phyloP scores from a whole-genome alignment of 371 early-diverging fungal genomes.

The Mortierella sp. region DNA sequence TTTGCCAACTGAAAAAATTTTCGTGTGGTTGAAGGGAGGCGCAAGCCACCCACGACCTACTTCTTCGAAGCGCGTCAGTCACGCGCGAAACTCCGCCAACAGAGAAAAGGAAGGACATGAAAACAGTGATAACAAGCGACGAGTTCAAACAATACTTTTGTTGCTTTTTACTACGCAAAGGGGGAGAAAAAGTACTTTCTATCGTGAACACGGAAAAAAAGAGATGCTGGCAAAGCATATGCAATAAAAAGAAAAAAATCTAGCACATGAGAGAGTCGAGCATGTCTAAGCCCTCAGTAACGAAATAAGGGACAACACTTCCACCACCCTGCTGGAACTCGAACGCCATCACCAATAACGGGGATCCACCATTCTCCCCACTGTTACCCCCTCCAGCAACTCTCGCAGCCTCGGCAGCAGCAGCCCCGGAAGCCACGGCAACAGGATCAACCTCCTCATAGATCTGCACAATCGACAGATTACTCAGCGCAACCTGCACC shows the following conservation, averaged over 20 bases:
- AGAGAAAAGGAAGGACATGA: not conserved
- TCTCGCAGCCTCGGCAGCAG: not conserved
- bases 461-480: constrained; percentile 68
- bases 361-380: constrained; percentile 18
- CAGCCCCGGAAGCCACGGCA: not conserved
- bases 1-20: not conserved
- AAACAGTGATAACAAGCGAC: not conserved
- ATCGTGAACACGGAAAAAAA: not conserved
- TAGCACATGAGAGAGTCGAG: constrained; percentile 32
- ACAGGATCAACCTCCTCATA: constrained; percentile 65
- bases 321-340: constrained; percentile 70
- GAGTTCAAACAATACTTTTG: not conserved
- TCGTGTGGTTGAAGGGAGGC: not conserved
- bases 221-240: not conserved
- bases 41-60: not conserved
- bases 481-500: constrained; percentile 66
- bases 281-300: constrained; percentile 28
- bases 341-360: constrained; percentile 64
- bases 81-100: constrained; percentile 9
- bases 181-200: not conserved
- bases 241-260: not conserved
- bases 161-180: not conserved
- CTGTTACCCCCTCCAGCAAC: not conserved
- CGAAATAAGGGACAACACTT: constrained; percentile 22
- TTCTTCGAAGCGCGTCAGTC: not conserved